Evolutionary conservation across 2,329 filamentous ascomycete species (phyloP), one percentile per base, ranked within the genome.

Genomic region (Diaporthe aspalathi): DNA sequence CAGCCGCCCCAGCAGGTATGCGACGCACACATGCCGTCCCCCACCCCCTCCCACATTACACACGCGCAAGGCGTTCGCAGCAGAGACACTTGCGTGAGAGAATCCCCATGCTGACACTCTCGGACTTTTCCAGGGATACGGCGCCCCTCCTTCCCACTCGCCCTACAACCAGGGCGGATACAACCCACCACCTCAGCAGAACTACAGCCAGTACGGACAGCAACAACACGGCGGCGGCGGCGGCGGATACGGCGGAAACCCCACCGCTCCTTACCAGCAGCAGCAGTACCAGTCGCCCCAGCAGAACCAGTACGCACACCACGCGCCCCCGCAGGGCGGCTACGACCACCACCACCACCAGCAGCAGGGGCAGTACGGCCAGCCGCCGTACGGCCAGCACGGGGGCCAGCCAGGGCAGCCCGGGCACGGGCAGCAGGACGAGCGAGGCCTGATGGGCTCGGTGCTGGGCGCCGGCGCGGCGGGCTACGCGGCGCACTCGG

Each of bases 381-480:
- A 56, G 20, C 66, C 52, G 40, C 29, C 11, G 16, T 29, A 53
- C 24, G 52, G 50, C 38, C 60, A 65, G 16, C 29, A 50, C 22
- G 22, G 22, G 5, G 49, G 49, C 9, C 45, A 24, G 45, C 68
- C 57, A 9, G 68, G 60, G 6, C 56, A 52, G 27, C 74, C 72
- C n/a, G 76, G 79, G 2, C 74, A 75, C n/a, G n/a, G n/a, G 17
- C 81, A 82, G 17, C 81, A 82, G 50, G 83, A 81, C 43, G 88
- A 90, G n/a, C 85, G 87, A 60, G 88, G 88, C 43, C 82, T 90
- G 22, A 87, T 86, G 5, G 85, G 87, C 1, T 84, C 87, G 3
- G 76, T 90, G 32, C 74, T 87, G 1, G 88, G 87, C 27, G 85
- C 86, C 67, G 86, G 84, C 22, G 86, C 82, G 1, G 88, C 86